Evolutionary conservation across 768 basidiomycete genomes (phyloP).

Genomic region (Tephrocybe rancida): DNA sequence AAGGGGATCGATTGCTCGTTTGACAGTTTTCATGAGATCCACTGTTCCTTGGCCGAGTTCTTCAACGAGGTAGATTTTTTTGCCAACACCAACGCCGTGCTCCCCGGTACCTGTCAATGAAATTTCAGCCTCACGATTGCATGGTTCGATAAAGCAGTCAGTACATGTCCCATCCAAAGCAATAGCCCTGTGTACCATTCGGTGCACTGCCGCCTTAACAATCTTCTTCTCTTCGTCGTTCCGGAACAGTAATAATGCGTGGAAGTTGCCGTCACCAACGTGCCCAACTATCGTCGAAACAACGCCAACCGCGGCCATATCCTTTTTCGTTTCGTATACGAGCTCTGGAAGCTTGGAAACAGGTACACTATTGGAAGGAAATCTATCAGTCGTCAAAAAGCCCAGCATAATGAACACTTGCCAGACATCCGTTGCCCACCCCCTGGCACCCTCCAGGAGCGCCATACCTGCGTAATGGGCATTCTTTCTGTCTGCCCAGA

Average conservation of each 20-base stretch:
- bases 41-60: slow-evolving; percentile 87
- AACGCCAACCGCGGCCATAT: slow-evolving; percentile 58
- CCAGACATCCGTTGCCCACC: slow-evolving; percentile 82
- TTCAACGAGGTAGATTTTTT: slow-evolving; percentile 75
- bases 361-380: slow-evolving; percentile 44
- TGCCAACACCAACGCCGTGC: slow-evolving; percentile 88
- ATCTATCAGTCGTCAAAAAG: background rate
- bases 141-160: slow-evolving; percentile 13
- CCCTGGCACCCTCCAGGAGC: slow-evolving; percentile 54
- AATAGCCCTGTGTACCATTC: slow-evolving; percentile 71
- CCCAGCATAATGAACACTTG: slow-evolving; percentile 22
- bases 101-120: slow-evolving; percentile 65
- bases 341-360: slow-evolving; percentile 66
- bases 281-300: slow-evolving; percentile 73
- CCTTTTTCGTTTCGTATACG: slow-evolving; percentile 71
- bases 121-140: background rate
- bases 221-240: slow-evolving; percentile 51
- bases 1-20: slow-evolving; percentile 71
- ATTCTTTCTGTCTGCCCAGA: slow-evolving; percentile 81
- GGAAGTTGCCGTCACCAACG: slow-evolving; percentile 68
- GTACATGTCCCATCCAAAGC: slow-evolving; percentile 74
- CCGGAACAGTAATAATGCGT: slow-evolving; percentile 56
- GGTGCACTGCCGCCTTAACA: slow-evolving; percentile 48
- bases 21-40: slow-evolving; percentile 81
- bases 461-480: slow-evolving; percentile 60